phyloP scores from a whole-genome alignment of 768 basidiomycete genomes.

The Daedaleopsis sinensis region DNA sequence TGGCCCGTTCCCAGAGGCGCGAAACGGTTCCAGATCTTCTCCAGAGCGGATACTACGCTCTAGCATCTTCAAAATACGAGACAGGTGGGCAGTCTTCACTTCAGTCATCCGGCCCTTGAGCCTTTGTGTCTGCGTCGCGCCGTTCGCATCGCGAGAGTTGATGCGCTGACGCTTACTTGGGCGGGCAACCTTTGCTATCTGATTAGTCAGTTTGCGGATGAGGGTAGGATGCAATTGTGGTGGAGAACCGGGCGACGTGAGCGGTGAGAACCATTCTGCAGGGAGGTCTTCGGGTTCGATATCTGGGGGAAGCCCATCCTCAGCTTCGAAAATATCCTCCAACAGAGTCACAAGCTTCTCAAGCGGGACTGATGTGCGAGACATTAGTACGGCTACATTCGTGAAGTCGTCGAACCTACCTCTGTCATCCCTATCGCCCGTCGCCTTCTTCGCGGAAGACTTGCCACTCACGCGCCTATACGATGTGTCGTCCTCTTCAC shows the following conservation, averaged over 20 bases:
- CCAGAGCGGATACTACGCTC: slow-evolving; percentile 78
- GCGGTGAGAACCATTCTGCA: slow-evolving; percentile 63
- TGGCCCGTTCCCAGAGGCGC: slow-evolving; percentile 23
- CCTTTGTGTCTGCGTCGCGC: slow-evolving; percentile 44
- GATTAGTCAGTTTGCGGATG: slow-evolving; percentile 70
- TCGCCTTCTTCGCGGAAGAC: slow-evolving; percentile 55
- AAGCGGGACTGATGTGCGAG: slow-evolving; percentile 50
- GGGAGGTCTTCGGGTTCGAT: slow-evolving; percentile 53
- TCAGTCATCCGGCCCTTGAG: slow-evolving; percentile 63
- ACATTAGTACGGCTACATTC: slow-evolving; percentile 1
- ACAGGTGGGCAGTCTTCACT: slow-evolving; percentile 63
- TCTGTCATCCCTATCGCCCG: slow-evolving; percentile 78
- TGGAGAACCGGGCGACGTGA: slow-evolving; percentile 56
- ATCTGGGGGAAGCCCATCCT: slow-evolving; percentile 70
- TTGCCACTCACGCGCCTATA: slow-evolving; percentile 28
- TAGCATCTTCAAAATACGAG: slow-evolving; percentile 72
- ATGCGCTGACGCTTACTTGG: slow-evolving; percentile 72
- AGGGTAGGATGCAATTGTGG: slow-evolving; percentile 62
- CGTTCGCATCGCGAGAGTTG: slow-evolving; percentile 39
- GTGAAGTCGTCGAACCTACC: slow-evolving; percentile 41
- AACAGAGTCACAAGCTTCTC: slow-evolving; percentile 78
- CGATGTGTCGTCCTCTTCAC: slow-evolving; percentile 44
- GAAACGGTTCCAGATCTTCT: slow-evolving; percentile 77
- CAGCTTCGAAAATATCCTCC: slow-evolving; percentile 85
- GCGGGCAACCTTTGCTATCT: slow-evolving; percentile 66